phyloP scores from a whole-genome alignment of 2,329 filamentous ascomycete genomes.

The Calonectria henricotiae region DNA sequence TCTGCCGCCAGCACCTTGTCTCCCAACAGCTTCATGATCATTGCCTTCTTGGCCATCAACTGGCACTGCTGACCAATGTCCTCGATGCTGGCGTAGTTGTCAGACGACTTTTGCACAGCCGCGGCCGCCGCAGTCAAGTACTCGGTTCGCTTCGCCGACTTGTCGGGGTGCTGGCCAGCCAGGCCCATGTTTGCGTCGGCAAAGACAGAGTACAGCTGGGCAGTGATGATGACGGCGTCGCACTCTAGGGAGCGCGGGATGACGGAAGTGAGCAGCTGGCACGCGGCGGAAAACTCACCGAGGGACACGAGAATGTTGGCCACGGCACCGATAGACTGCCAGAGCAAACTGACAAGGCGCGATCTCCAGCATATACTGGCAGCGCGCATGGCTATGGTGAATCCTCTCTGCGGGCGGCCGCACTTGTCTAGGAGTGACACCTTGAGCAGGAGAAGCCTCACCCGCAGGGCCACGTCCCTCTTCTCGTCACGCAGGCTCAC shows the following conservation, averaged over 20 bases:
- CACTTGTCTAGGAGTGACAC: slow-evolving; percentile 78
- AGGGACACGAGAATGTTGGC: slow-evolving; percentile 79
- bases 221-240: slow-evolving; percentile 75
- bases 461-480: slow-evolving; percentile 74
- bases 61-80: slow-evolving; percentile 80
- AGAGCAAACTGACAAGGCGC: slow-evolving; percentile 79
- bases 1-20: slow-evolving; percentile 77
- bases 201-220: slow-evolving; percentile 78
- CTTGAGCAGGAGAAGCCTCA: slow-evolving; percentile 82
- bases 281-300: slow-evolving; percentile 79
- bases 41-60: slow-evolving; percentile 86
- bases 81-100: slow-evolving; percentile 77
- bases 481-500: slow-evolving; percentile 63
- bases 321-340: slow-evolving; percentile 80
- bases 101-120: slow-evolving; percentile 76
- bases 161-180: slow-evolving; percentile 70
- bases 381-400: slow-evolving; percentile 84
- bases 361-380: slow-evolving; percentile 82
- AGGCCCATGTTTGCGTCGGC: slow-evolving; percentile 86
- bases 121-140: slow-evolving; percentile 73
- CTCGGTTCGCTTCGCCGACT: slow-evolving; percentile 67
- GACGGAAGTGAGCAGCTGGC: slow-evolving; percentile 76
- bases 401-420: slow-evolving; percentile 81
- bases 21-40: slow-evolving; percentile 80
- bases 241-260: slow-evolving; percentile 85